Percentiles rank a stretch among this genome's conserved stretches.
Conservation (phyloP, 1,284 basidiomycete genomes). For the Rhodotorula sp. region DNA sequence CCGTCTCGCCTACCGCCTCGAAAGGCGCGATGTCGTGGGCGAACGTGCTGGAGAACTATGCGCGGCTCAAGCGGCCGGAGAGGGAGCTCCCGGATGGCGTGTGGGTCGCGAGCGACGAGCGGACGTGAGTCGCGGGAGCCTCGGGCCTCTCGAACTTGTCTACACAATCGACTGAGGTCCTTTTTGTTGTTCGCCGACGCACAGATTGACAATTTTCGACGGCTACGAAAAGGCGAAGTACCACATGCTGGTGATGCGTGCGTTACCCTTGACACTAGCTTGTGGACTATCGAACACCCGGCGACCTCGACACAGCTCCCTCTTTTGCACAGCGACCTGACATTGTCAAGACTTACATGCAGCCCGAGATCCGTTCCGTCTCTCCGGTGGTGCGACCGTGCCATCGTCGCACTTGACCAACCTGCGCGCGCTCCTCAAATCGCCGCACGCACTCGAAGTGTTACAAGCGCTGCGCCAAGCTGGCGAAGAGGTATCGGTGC, state of each 20-base stretch:
- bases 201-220: slow-evolving; percentile 75
- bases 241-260: slow-evolving; percentile 35
- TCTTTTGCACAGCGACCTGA: slow-evolving; percentile 77
- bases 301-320: background rate
- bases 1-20: background rate
- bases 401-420: slow-evolving; percentile 57
- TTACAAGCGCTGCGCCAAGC: slow-evolving; percentile 62
- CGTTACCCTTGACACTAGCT: slow-evolving; percentile 9
- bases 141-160: background rate
- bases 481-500: slow-evolving; percentile 58
- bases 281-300: background rate
- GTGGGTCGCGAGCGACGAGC: slow-evolving; percentile 63
- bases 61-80: slow-evolving; percentile 57
- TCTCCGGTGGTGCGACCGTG: slow-evolving; percentile 33
- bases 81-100: slow-evolving; percentile 61
- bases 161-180: background rate
- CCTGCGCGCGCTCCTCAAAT: slow-evolving; percentile 64
- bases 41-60: slow-evolving; percentile 65
- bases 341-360: slow-evolving; percentile 47
- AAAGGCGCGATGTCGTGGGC: slow-evolving; percentile 23
- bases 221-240: slow-evolving; percentile 67
- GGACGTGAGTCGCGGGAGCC: slow-evolving; percentile 32
- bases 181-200: too few species aligned
- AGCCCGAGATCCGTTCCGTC: slow-evolving; percentile 38
- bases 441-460: slow-evolving; percentile 61